Base-by-base conservation (phyloP, 2,329 filamentous ascomycete species). In the Alternaria rosae region DNA sequence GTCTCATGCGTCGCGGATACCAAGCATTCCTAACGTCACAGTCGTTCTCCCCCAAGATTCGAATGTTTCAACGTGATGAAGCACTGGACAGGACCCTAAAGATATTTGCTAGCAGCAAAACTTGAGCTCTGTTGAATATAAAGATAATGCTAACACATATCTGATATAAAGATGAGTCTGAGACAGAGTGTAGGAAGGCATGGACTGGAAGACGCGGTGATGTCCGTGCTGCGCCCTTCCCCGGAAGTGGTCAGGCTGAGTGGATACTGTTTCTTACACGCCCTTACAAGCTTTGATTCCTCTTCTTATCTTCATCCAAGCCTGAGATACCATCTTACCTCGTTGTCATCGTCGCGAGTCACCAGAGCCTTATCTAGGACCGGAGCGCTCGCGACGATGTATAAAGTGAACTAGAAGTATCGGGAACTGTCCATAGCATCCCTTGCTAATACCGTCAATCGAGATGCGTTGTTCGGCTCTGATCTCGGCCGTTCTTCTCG, bases 311-410 rank as follows among this genome's bases (percentile, higher is more conserved):
- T 15, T 41, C 8, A 12, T 45, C 9, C 30, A 13, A 50, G 28
- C 17, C 52, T 55, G 52, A n/a, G 38, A 55, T 55, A 44, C 26
- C 26, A 55, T 44, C 30, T n/a, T 25, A 21, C 10, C 43, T 45
- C 38, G 23, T 35, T 50, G 59, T 47, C 54, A 57, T 45, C 20
- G 38, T 17, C 30, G 50, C 23, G 47, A 52, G 54, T 57, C 35
- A 57, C 51, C n/a, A 10, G 25, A 11, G 35, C 2, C 44, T 25
- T 52, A 28, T 47, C 43, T 62, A n/a, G 43, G 53, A 45, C 3
- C 32, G 48, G 15, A 21, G 52, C 53, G 58, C 44, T 43, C 25
- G 21, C 17, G 28, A 32, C 7, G 9, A 20, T 45, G 13, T 45
- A 21, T 59, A 59, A 58, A n/a, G 54, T 56, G 50, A 42, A 54